Evolutionary conservation across 1,139 yeast genomes (phyloP).

Genomic region (Schwanniomyces etchellsii): DNA sequence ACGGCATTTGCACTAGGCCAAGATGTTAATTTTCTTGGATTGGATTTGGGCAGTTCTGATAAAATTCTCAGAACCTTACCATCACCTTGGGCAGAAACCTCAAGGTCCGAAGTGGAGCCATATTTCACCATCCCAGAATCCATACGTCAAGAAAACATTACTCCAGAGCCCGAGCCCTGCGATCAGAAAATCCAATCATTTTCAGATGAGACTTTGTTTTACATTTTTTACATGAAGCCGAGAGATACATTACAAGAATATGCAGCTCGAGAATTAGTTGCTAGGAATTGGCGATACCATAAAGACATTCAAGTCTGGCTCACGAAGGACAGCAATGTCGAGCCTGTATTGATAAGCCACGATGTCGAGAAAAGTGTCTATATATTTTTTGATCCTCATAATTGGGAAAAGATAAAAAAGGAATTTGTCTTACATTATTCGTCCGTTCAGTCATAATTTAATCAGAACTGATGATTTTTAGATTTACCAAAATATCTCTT

Average conservation of each 20-base stretch:
- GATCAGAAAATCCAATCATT: slow-evolving; percentile 72
- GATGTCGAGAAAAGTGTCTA: slow-evolving; percentile 94
- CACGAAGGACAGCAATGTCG: slow-evolving; percentile 87
- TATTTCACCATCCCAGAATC: slow-evolving; percentile 55
- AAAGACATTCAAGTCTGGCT: slow-evolving; percentile 95
- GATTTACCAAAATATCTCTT: slow-evolving; percentile 5
- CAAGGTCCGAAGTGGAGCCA: slow-evolving; percentile 90
- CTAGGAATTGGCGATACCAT: slow-evolving; percentile 95
- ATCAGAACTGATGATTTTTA: slow-evolving; percentile 3
- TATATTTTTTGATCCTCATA: slow-evolving; percentile 90
- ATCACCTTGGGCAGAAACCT: slow-evolving; percentile 93
- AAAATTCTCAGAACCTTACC: slow-evolving; percentile 68
- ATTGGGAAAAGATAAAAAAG: slow-evolving; percentile 92
- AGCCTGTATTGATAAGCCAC: slow-evolving; percentile 79
- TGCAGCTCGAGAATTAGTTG: slow-evolving; percentile 84
- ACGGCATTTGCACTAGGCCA: slow-evolving; percentile 77
- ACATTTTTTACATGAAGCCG: slow-evolving; percentile 90
- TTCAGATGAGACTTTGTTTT: slow-evolving; percentile 89
- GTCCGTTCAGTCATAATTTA: slow-evolving; percentile 37
- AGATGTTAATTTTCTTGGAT: slow-evolving; percentile 70
- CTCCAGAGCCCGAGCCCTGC: slow-evolving; percentile 40
- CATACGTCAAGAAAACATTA: slow-evolving; percentile 43
- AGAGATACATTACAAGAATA: slow-evolving; percentile 90
- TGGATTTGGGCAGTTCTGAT: slow-evolving; percentile 48
- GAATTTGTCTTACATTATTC: slow-evolving; percentile 69